Base-by-base conservation (phyloP, 495 filamentous ascomycete genomes). In the Pyrenula aspistea region DNA sequence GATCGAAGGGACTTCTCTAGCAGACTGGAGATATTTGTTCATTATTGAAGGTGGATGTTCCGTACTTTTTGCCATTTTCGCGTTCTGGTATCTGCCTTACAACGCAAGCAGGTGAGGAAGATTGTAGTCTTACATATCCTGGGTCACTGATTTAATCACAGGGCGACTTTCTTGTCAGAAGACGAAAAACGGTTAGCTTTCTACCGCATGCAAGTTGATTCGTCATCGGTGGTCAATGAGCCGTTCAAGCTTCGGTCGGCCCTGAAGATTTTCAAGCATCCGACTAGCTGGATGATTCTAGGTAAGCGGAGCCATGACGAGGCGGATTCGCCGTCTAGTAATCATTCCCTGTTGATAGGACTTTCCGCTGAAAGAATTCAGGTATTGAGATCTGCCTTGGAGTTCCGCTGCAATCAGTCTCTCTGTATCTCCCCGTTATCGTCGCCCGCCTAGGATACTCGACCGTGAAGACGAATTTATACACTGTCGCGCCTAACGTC, bases 351-450 rank as follows among this genome's bases (percentile, higher is more conserved):
- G 20, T 4, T 52, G 50, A 52, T 24, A 20, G 20, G 50, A 52
- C 10, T 19, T 4, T 52, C 19, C 10, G 22, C 50, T 20, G n/a
- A 24, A 4, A 8, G 20, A 8, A 52, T 19, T 20, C 19, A 52
- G 72, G 72, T 2, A 85, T 89, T 56, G 83, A 89, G 64, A 78
- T 89, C 50, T 88, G 85, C 61, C 77, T 90, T 11, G 87, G 87
- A 48, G 86, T 91, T 0, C 87, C 87, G 0, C 71, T 91, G 19
- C 86, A 89, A 60, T 80, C 75, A 2, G 86, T 89, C 19, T 67
- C 73, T 0, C 76, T 89, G 10, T 92, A 90, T 67, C 66, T 91
- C 58, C 87, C 87, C 0, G 83, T 88, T 57, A 91, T 91, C 51
- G 78, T 90, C 15, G 68, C 69, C 19, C 73, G 84, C 2, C 71